phyloP scores from a whole-genome alignment of 768 basidiomycete species.

The Tricholoma matsutake region DNA sequence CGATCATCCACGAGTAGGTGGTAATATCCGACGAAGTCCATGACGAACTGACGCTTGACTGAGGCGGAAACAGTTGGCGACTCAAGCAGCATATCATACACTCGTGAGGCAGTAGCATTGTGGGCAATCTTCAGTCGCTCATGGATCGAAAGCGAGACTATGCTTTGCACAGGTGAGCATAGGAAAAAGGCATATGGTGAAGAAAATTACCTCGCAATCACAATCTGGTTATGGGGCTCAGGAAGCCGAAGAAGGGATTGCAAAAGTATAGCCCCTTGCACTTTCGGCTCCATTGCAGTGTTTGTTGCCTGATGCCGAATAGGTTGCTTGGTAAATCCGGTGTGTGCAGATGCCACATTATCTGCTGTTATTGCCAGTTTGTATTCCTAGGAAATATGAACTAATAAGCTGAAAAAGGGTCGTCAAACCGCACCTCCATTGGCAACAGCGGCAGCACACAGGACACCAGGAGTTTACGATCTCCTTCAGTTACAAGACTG shows the following conservation, averaged over 20 bases:
- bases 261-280: conserved; percentile 82
- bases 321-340: conserved; percentile 6
- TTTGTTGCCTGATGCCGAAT: conserved; percentile 16
- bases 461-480: conserved; percentile 54
- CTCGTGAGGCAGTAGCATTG: conserved; percentile 64
- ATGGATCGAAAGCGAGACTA: conserved; percentile 53
- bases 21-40: conserved; percentile 75
- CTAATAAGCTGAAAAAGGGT: background rate
- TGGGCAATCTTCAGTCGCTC: conserved; percentile 53
- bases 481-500: conserved; percentile 46
- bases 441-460: conserved; percentile 61
- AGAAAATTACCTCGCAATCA: conserved; percentile 61
- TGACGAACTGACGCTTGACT: conserved; percentile 66
- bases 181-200: background rate
- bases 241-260: conserved; percentile 77
- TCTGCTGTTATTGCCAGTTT: conserved; percentile 9
- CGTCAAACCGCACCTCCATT: conserved; percentile 38
- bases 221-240: conserved; percentile 61
- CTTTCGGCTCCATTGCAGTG: conserved; percentile 57
- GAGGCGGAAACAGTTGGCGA: conserved; percentile 63
- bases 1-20: conserved; percentile 83
- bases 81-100: conserved; percentile 76
- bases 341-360: background rate
- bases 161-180: conserved; percentile 35
- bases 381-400: conserved; percentile 17